Base-by-base conservation (phyloP, 306 rosid species). In the Fragaria nilgerrensis region DNA sequence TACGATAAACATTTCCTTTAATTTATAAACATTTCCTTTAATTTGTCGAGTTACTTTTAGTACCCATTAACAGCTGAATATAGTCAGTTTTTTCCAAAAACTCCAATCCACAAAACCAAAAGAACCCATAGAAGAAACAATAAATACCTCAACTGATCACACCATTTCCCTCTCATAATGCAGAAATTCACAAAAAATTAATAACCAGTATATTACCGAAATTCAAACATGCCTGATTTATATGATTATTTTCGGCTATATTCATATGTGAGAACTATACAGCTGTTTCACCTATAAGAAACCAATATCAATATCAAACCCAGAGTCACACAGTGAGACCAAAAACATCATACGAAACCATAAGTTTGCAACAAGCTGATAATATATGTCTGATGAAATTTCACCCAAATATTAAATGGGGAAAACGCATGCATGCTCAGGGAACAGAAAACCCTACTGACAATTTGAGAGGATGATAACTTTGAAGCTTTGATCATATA, bases 121-220 rank as follows among this genome's bases (percentile, higher is more conserved):
- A 41, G 47, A 52, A 41, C 16, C 84, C 36, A 61, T 72, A 76
- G 68, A 65, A 19, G 27, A 86, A 68, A 78, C 69, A 74, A 29
- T 58, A 86, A 62, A 75, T 66, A 79, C 82, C 75, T 78, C 59
- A 75, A 69, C 74, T 70, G 83, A 75, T 71, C 47, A 70, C 80
- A 70, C 80, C 34, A 63, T 70, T 68, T 2, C 25, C 61, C 27
- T 25, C 63, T n/a, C 55, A 70, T 14, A 65, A 58, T 34, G 58
- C 70, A 49, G 52, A 81, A 43, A 55, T 73, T 67, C 69, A 36
- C 62, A 70, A 63, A 70, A 17, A 48, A 65, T 68, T 13, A 5
- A 65, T 2, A 63, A 32, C 5, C 41, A 48, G 45, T 44, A 44
- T 44, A 44, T 11, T 11, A 44, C 48, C 14, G 27, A 29, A 61